phyloP scores from a whole-genome alignment of 2,329 filamentous ascomycete genomes.

The Sordariomycetes sp. region DNA sequence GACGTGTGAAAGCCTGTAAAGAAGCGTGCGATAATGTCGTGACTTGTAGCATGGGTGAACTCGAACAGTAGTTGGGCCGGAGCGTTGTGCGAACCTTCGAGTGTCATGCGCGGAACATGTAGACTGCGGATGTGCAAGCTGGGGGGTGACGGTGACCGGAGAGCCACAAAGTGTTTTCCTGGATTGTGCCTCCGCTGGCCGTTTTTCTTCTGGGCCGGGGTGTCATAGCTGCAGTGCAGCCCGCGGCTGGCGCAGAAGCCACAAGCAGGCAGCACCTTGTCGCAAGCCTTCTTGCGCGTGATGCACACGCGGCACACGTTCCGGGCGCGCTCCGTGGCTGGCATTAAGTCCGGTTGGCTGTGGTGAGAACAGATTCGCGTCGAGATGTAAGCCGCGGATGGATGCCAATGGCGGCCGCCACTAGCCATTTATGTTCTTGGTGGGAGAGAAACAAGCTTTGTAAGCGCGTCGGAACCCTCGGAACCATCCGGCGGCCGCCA shows the following conservation, averaged over 20 bases:
- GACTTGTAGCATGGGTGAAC: background rate
- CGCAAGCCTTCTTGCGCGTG: background rate
- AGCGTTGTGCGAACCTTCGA: background rate
- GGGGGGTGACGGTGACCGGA: background rate
- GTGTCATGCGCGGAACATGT: background rate
- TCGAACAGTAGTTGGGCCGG: background rate
- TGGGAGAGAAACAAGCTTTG: too few species aligned
- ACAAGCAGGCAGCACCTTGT: background rate
- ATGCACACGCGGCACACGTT: background rate
- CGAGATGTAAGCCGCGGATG: too few species aligned
- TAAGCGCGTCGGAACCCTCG: too few species aligned
- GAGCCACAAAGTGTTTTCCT: background rate
- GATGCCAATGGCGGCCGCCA: background rate
- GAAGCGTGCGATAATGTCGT: background rate
- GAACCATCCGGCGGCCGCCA: background rate
- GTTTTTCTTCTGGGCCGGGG: background rate
- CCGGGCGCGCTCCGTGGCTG: background rate
- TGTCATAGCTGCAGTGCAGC: background rate
- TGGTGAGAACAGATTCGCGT: too few species aligned
- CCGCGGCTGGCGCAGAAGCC: background rate
- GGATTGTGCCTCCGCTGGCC: background rate
- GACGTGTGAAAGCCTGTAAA: background rate
- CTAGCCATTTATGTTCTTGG: background rate
- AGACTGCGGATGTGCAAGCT: background rate
- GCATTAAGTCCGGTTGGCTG: too few species aligned